Evolutionary conservation across 2,329 filamentous ascomycete species (phyloP).

Genomic region (Apiospora aurea): DNA sequence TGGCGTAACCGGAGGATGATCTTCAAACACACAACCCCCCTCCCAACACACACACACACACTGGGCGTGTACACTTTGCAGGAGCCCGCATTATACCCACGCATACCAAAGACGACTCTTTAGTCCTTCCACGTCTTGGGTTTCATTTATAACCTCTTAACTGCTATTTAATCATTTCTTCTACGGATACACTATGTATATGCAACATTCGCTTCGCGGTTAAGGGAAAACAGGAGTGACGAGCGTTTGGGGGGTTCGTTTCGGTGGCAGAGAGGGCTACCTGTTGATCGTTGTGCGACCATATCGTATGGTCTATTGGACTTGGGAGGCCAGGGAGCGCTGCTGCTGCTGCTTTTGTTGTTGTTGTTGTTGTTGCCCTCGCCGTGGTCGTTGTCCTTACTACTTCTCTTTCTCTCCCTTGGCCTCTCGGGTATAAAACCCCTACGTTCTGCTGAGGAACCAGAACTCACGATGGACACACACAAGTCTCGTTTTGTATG

Average conservation of each 20-base stretch:
- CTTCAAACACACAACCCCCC: neutral
- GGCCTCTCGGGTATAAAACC: neutral
- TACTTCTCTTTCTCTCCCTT: neutral
- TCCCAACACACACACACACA: neutral
- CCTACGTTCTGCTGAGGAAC: neutral
- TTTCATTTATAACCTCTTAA: neutral
- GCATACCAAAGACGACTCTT: neutral
- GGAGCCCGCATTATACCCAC: conserved; percentile 7
- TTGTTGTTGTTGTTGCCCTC: neutral
- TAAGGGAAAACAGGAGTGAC: neutral
- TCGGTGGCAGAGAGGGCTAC: neutral
- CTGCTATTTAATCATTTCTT: neutral
- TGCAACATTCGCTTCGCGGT: neutral
- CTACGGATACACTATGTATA: neutral
- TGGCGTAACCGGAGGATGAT: neutral
- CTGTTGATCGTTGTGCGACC: neutral
- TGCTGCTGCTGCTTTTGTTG: neutral
- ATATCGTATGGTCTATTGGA: neutral
- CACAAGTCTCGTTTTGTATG: conserved; percentile 14
- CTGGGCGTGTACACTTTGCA: neutral
- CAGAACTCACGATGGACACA: neutral
- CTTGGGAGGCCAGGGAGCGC: conserved; percentile 6
- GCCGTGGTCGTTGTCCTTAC: neutral
- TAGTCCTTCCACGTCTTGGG: conserved; percentile 1
- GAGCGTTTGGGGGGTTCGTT: neutral